These are phyloP conservation scores for Rhododendron ferrugineum DNA, from an alignment of 148 eudicot species.

Conservation along the genomic window DNA sequence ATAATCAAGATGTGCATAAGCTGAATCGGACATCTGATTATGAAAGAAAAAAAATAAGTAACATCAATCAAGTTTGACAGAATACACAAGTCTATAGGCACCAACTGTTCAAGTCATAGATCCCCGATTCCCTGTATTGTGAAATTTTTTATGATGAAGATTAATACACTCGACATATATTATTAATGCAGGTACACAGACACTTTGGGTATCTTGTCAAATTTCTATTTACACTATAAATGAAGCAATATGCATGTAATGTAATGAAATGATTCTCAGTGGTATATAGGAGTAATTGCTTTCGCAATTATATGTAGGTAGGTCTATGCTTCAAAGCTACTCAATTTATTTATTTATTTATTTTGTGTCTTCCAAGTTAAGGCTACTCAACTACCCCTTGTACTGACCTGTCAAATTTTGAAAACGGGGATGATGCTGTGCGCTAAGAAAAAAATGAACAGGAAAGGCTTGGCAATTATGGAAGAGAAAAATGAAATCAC, in stretches of 20 bases:
- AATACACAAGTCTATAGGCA: background rate
- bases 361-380: background rate
- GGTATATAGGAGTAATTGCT: background rate
- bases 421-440: too few relatives aligned
- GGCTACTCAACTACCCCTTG: background rate
- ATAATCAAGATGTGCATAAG: fast-evolving
- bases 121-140: background rate
- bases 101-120: background rate
- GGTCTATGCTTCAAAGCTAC: background rate
- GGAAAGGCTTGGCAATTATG: background rate
- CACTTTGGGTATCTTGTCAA: background rate
- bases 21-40: background rate
- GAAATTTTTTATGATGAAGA: background rate
- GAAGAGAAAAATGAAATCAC: background rate
- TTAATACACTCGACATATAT: background rate
- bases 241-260: too few relatives aligned
- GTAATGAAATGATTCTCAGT: background rate
- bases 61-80: background rate
- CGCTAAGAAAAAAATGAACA: too few relatives aligned
- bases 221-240: background rate
- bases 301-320: background rate
- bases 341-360: background rate
- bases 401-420: background rate
- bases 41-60: background rate
- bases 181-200: background rate